Conservation (phyloP, 1,284 basidiomycete species). For the Laetiporus sulphureus region DNA sequence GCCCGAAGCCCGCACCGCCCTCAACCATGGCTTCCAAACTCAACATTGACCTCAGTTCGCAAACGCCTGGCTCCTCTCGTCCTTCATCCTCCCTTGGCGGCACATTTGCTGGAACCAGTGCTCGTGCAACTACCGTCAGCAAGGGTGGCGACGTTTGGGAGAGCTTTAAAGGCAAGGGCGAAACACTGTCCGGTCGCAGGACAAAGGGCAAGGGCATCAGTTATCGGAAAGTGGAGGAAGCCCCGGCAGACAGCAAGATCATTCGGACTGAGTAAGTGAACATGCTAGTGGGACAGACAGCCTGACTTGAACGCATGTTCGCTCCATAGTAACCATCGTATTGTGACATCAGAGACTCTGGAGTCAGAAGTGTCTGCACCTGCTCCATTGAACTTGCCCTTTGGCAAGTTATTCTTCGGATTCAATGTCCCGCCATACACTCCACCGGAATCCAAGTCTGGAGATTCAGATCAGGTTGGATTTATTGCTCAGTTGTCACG, state of each 20-base stretch:
- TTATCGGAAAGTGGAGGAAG: conserved; percentile 74
- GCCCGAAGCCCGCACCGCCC: conserved; percentile 74
- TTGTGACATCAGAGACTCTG: conserved; percentile 80
- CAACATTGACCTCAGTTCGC: conserved; percentile 86
- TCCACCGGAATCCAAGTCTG: conserved; percentile 30
- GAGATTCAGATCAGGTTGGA: background rate
- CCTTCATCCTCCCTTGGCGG: conserved; percentile 71
- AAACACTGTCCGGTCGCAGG: conserved; percentile 81
- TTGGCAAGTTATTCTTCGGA: conserved; percentile 93
- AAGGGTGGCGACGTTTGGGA: conserved; percentile 81
- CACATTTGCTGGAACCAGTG: conserved; percentile 47
- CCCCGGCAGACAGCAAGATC: conserved; percentile 82
- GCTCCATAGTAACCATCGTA: conserved; percentile 63
- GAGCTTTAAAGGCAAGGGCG: conserved; percentile 90
- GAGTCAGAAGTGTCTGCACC: conserved; percentile 80
- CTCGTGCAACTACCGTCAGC: conserved; percentile 46
- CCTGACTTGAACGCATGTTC: background rate
- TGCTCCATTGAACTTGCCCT: conserved; percentile 84
- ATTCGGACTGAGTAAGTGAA: conserved; percentile 76
- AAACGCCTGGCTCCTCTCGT: conserved; percentile 75
- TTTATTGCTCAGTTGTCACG: background rate
- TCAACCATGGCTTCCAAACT: conserved; percentile 97
- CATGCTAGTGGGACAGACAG: background rate
- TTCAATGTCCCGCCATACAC: conserved; percentile 74
- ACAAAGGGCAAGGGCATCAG: conserved; percentile 90